Percentiles rank a stretch among this genome's conserved stretches.
Evolutionary conservation across 202 grass and related monocot species (phyloP).

Genomic region (Miscanthus sacchariflorus): DNA sequence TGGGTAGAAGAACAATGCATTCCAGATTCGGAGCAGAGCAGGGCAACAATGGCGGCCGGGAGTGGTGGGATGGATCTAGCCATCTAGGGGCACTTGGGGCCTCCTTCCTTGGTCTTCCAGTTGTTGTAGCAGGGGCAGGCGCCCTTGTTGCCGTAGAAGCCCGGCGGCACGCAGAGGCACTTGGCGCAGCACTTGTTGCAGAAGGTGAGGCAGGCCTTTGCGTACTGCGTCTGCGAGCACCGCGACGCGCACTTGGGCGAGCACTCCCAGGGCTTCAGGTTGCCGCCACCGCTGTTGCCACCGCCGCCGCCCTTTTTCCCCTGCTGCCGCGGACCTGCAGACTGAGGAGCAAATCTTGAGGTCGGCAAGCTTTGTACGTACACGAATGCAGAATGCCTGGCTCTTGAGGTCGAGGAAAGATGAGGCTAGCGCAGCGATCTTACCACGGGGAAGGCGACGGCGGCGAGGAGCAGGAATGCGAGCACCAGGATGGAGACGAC

Average conservation of each 20-base stretch:
- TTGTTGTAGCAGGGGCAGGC: slow-evolving; percentile 75
- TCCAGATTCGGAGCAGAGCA: background rate
- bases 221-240: slow-evolving; percentile 62
- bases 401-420: background rate
- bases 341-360: background rate
- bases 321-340: background rate
- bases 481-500: background rate
- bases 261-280: slow-evolving; percentile 52
- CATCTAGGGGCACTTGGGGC: slow-evolving; percentile 65
- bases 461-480: slow-evolving; percentile 25
- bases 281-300: background rate
- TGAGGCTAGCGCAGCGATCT: background rate
- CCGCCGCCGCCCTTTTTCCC: background rate
- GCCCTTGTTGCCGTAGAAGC: slow-evolving; percentile 68
- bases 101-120: slow-evolving; percentile 79
- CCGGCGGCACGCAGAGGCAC: slow-evolving; percentile 69
- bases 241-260: slow-evolving; percentile 43
- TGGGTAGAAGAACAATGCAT: background rate
- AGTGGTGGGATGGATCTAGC: background rate
- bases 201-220: slow-evolving; percentile 67
- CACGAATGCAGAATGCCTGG: background rate
- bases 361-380: background rate
- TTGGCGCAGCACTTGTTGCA: slow-evolving; percentile 76
- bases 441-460: slow-evolving; percentile 17
- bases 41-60: too few relatives aligned